Base-by-base conservation (phyloP, 768 basidiomycete species). In the Suillus weaverae region DNA sequence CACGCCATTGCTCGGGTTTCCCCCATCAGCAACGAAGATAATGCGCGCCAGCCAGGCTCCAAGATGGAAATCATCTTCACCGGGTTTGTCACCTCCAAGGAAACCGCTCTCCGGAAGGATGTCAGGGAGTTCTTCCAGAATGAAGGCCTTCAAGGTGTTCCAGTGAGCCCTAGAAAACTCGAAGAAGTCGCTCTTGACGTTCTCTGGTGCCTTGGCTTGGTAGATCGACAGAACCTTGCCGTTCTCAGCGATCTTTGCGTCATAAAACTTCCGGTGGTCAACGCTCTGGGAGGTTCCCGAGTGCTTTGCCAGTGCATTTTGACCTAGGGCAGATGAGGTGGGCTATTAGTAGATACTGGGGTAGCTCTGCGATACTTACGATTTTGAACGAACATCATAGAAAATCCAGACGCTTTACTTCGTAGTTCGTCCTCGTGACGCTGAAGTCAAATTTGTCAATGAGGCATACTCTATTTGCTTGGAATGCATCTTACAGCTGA, bases 31-130 rank as follows among this genome's bases (percentile, higher is more conserved):
- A 6, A 82, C 67, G 26, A 74, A 73, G 13, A 78, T 77, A 32
- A 85, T 79, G 36, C 83, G 80, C 32, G 84, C 81, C 36, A 87
- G 72, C 85, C 84, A 87, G 9, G 79, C 83, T 7, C 66, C 82
- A 48, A 87, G 73, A 72, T 85, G 85, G 75, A 83, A 85, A 69
- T 85, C 86, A 62, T 84, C 84, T 69, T 85, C 83, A 10, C 84
- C 80, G 0, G 84, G 84, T 46, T 61, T 67, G 5, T 72, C 78
- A 10, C 84, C 85, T 22, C 80, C 81, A 44, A 85, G 75, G 74
- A 86, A 87, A 5, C 79, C 79, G 10, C 73, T 76, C 16, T 73
- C 74, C 20, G 81, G 80, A 22, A 87, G 74, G 62, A 75, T 63
- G 0, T 66, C 66, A 4, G 82, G 79, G 51, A 87, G 79, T 36